Evolutionary conservation across 257 asterid species (phyloP), one percentile per base, ranked within the genome.

Genomic region (Solanum dulcamara): DNA sequence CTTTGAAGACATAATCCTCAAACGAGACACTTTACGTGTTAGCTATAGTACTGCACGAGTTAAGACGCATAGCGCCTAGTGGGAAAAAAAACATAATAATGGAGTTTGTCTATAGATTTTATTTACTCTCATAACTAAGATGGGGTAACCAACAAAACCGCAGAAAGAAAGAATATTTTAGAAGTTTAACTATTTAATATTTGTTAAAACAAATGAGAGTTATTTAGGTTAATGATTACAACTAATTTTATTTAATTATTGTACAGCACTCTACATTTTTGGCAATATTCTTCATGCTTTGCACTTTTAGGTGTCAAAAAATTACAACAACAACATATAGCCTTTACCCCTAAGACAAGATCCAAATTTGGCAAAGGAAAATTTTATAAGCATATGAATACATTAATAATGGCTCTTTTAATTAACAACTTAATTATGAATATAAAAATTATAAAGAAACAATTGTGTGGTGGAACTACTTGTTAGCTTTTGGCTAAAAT

Each of bases 401-500:
- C 71, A 79, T 75, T 84, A 83, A 37, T 32, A 18, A 77, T 77
- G 15, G 13, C 60, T 79, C 53, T 64, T 40, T 64, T 30, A 14
- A 30, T 83, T 85, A 28, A 80, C 80, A 83, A 59, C 85, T 70
- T 67, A 2, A 33, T 8, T 33, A 83, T 64, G 66, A 22, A 24
- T 67, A 44, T 64, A 22, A 79, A 35, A 59, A 84, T 35, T 14
- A 35, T 5, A 79, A 60, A 68, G 68, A 88, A 28, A 51, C 75
- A 72, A 81, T 66, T 11, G 30, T 11, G 75, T 80, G 87, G 84
- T 84, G 68, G 87, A 84, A 70, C 87, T 12, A 71, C 82, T 84
- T 28, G 42, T 70, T 37, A 28, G 37, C 77, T 84, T 84, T 50
- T 80, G 48, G 64, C 62, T 80, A 80, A 83, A 83, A 28, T 33